Evolutionary conservation across 140 eudicot genomes (phyloP).

Genomic region (Anethum foeniculum): DNA sequence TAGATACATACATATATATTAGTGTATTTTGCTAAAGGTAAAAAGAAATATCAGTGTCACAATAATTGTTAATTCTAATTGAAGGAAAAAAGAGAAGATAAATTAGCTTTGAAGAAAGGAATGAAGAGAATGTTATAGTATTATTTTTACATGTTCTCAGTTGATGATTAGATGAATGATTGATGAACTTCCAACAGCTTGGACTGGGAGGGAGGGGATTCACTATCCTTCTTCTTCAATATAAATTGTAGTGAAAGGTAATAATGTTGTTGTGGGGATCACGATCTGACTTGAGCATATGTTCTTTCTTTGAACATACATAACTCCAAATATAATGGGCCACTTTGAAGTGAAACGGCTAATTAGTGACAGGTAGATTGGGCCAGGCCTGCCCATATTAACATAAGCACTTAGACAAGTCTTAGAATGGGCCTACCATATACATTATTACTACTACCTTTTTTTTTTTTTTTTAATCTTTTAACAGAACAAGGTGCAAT

Average conservation of each 20-base stretch:
- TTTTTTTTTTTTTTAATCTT: neutral
- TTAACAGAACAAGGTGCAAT: neutral
- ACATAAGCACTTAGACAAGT: neutral
- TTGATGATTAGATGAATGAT: conserved; percentile 3
- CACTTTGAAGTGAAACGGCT: conserved; percentile 3
- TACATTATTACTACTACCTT: neutral
- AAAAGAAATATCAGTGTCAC: neutral
- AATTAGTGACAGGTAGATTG: conserved; percentile 1
- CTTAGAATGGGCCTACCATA: neutral
- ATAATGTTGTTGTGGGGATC: neutral
- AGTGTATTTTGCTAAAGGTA: neutral
- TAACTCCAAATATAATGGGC: neutral
- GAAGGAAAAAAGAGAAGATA: neutral
- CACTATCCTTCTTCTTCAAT: neutral
- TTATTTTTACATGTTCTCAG: neutral
- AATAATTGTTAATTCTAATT: neutral
- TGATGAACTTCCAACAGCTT: neutral
- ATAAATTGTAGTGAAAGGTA: neutral
- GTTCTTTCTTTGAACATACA: neutral
- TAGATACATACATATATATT: neutral
- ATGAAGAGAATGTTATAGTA: neutral
- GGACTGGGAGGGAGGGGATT: neutral
- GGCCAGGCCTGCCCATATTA: neutral
- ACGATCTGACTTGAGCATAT: conserved; percentile 1
- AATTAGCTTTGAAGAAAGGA: neutral